Percentiles rank a stretch among this genome's conserved stretches.
Evolutionary conservation across 768 basidiomycete genomes (phyloP).

Genomic region (Phanerochaete sordida): DNA sequence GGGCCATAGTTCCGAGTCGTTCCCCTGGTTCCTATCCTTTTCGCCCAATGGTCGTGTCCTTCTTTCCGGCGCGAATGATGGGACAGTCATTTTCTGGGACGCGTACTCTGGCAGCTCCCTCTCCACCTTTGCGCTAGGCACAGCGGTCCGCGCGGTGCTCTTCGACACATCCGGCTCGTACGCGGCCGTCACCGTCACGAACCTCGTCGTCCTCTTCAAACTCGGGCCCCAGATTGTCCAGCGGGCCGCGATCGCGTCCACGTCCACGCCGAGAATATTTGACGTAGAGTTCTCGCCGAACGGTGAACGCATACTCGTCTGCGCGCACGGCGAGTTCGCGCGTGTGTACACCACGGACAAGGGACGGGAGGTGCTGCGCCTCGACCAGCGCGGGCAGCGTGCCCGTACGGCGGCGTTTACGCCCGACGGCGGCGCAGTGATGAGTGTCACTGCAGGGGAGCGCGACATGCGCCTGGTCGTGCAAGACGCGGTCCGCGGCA

Average conservation of each 20-base stretch:
- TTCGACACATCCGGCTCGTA: conserved; percentile 13
- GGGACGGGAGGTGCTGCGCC: neutral
- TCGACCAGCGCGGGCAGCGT: neutral
- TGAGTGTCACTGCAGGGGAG: neutral
- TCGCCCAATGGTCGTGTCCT: too few relatives aligned
- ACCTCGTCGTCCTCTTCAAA: too few relatives aligned
- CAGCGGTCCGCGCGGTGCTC: neutral
- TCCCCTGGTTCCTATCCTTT: too few relatives aligned
- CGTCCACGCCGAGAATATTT: too few relatives aligned
- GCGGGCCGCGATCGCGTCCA: too few relatives aligned
- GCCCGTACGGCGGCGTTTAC: neutral
- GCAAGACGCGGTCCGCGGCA: neutral
- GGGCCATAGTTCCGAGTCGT: too few relatives aligned
- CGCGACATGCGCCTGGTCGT: neutral
- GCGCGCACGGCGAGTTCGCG: neutral
- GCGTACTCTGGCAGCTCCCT: neutral
- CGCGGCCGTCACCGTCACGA: neutral
- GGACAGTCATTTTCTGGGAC: neutral
- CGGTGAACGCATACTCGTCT: neutral
- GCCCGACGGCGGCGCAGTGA: neutral
- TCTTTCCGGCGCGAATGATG: neutral
- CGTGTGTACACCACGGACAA: neutral
- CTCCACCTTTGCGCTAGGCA: neutral
- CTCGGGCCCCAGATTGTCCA: too few relatives aligned
- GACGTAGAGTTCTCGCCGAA: neutral